Evolutionary conservation across 2,329 filamentous ascomycete species (phyloP), one percentile per base, ranked within the genome.

Genomic region (Beauveria caledonica): DNA sequence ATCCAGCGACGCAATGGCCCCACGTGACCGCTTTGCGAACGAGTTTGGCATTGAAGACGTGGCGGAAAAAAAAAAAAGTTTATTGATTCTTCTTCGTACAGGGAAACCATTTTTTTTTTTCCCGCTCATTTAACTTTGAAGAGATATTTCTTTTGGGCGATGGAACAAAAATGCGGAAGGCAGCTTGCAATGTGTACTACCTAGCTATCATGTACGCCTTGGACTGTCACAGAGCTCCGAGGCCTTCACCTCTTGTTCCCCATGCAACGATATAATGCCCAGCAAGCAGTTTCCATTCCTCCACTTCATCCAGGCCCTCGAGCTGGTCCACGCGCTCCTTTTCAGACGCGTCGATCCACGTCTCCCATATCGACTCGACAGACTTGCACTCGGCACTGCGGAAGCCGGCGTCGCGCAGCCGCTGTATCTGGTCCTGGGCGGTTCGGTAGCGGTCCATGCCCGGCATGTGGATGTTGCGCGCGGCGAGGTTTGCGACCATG

Each of bases 301-400:
- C 94, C 25, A 97, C 82, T 74, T 99, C 94, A 74, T 99, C 94
- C 63, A 99, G 73, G 68, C 94, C 92, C 72, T 99, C 92, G 27
- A 97, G 72, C 11, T 77, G 74, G 64, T 92, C 87, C 1, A 97
- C 85, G 52, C 92, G 79, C 68, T 89, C 86, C 73, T 90, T 92
- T 74, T 97, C 93, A 2, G 77, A 76, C 1, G 78, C 70, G 0
- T 71, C 69, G 3, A 96, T 78, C 92, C 93, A 97, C 1, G 74
- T 74, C 56, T 87, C 81, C 87, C 89, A 97, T 42, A 96, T 83
- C n/a, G 71, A 67, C 57, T 78, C 74, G 44, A 84, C 74, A 0
- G 80, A 80, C 54, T 74, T 71, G 40, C 75, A 74, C n/a, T 68
- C 69, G 1, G 72, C 73, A 6, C 64, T 65, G 3, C 70, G 69